Evolutionary conservation across 2,329 filamentous ascomycete species (phyloP).

Genomic region (Colletotrichum musae): DNA sequence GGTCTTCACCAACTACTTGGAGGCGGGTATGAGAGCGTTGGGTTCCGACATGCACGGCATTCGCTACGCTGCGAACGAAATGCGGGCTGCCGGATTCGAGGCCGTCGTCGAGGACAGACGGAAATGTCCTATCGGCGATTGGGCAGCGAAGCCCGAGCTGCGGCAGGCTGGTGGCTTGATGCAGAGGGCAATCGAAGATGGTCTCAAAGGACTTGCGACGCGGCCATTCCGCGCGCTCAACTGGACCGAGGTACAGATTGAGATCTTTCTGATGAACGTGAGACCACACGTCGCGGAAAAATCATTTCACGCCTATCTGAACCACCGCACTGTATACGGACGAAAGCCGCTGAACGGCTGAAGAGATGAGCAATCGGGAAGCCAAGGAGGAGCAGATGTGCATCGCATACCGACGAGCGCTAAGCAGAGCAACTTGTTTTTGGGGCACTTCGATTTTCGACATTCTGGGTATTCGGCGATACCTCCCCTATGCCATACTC

Average conservation of each 20-base stretch:
- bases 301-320: conserved; percentile 56
- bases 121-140: conserved; percentile 64
- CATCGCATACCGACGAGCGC: background rate
- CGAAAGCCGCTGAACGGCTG: conserved; percentile 51
- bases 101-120: conserved; percentile 56
- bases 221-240: conserved; percentile 55
- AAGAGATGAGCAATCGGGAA: background rate
- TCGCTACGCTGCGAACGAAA: conserved; percentile 50
- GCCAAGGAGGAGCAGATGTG: background rate
- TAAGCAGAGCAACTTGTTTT: conserved; percentile 1
- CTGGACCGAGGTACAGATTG: conserved; percentile 59
- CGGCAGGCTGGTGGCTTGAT: conserved; percentile 59
- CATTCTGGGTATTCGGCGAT: conserved; percentile 22
- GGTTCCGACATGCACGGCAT: conserved; percentile 61
- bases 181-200: conserved; percentile 58
- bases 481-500: conserved; percentile 23
- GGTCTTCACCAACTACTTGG: conserved; percentile 60
- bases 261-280: conserved; percentile 60
- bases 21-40: conserved; percentile 56
- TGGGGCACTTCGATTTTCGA: conserved; percentile 7
- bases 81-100: conserved; percentile 59
- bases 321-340: conserved; percentile 56
- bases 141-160: conserved; percentile 58
- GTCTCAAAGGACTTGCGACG: conserved; percentile 55
- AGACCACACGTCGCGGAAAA: conserved; percentile 55